Base-by-base conservation (phyloP, 768 basidiomycete genomes). In the Suillus subluteus region DNA sequence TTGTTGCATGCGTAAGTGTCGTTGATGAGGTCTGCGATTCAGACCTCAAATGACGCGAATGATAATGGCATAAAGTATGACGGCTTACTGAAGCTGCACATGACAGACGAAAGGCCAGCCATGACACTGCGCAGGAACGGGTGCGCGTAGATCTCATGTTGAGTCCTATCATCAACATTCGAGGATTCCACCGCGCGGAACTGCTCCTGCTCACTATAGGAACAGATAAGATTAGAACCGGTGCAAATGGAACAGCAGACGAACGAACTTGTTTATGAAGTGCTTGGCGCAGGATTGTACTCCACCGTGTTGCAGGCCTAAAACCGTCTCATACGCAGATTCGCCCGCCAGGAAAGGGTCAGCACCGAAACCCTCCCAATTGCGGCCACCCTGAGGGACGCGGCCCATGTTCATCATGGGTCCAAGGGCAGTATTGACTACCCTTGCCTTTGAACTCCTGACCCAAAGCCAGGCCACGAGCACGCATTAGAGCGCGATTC, bases 301-400 rank as follows among this genome's bases (percentile, higher is more conserved):
- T 43, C 93, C 93, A 15, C 79, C 82, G 40, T 78, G 72, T 72
- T 96, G 94, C 81, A 94, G 79, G 3, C 94, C 93, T 32, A 90
- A 76, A 62, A 94, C 86, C 1, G 92, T 94, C 76, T 93, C 90
- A 67, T 88, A 91, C 5, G 89, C 86, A 2, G 83, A 81, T 72
- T 91, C 91, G 13, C 94, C 92, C 21, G 86, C 73, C n/a, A 95
- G 78, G 79, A 87, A 96, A 0, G 94, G 94, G 76, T 96, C 94
- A 8, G 84, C 91, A 41, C 93, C 92, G 67, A 93, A 94, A 37
- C 92, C 92, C 81, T 95, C 94, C 92, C 92, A 95, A 75, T 94
- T 93, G 37, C 94, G 81, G 12, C 94, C 94, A 3, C 89, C 91
- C 68, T 84, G 81, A 1, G 90, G 86, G n/a, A 88, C 78, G 18